phyloP scores from a whole-genome alignment of 2,329 filamentous ascomycete genomes.

The Nectriaceae sp. region DNA sequence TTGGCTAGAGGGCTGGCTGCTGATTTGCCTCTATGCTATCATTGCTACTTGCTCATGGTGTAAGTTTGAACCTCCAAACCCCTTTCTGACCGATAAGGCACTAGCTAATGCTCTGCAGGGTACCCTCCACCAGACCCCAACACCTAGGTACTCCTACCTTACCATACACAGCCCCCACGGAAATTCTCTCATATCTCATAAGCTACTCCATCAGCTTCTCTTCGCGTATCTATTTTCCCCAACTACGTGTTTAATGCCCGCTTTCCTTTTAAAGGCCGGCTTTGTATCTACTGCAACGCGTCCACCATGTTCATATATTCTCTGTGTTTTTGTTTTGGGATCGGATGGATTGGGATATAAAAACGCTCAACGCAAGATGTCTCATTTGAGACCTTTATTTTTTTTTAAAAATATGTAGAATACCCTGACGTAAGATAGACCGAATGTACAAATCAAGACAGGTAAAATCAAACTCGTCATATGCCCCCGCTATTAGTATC shows the following conservation, averaged over 20 bases:
- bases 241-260: neutral
- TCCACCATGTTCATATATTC: neutral
- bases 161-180: neutral
- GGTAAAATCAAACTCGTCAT: too few relatives aligned
- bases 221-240: neutral
- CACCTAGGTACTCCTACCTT: neutral
- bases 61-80: conserved; percentile 39
- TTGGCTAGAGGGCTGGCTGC: conserved; percentile 75
- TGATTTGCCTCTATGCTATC: conserved; percentile 78
- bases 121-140: neutral
- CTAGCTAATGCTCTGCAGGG: too few relatives aligned
- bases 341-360: too few relatives aligned
- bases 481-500: too few relatives aligned
- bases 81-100: too few relatives aligned
- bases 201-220: neutral
- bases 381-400: too few relatives aligned
- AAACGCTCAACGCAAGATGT: too few relatives aligned
- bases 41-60: conserved; percentile 70
- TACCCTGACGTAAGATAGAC: too few relatives aligned
- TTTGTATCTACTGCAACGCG: neutral
- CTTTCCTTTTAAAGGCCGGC: neutral
- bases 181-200: neutral
- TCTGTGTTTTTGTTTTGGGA: too few relatives aligned
- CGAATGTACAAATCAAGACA: too few relatives aligned
- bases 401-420: too few relatives aligned